A percentile compares a stretch with the other conserved stretches of the same genome.
phyloP scores from a whole-genome alignment of 305 asterid genomes.

The Solanum chacoense region DNA sequence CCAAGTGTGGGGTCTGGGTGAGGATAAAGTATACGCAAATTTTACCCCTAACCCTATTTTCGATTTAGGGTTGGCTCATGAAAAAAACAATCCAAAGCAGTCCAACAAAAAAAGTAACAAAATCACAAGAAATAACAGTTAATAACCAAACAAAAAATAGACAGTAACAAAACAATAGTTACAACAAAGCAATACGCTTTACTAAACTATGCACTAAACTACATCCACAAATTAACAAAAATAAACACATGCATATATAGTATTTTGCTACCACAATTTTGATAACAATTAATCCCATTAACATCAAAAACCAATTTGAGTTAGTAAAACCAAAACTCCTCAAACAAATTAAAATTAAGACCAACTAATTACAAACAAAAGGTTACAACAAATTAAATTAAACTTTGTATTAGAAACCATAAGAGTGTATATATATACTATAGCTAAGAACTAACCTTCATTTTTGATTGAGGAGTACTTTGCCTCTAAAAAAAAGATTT shows the following conservation, averaged over 20 bases:
- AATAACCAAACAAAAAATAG: too few species aligned
- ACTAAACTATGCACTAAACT: neutral
- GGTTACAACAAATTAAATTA: neutral
- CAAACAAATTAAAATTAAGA: neutral
- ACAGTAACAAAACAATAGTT: too few species aligned
- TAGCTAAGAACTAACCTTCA: neutral
- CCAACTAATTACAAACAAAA: neutral
- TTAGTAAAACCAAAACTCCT: neutral
- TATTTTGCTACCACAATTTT: neutral
- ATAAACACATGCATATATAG: neutral
- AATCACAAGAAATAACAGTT: too few species aligned
- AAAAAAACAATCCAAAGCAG: too few species aligned
- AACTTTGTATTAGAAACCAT: neutral
- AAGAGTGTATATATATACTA: neutral
- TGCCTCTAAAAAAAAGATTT: neutral
- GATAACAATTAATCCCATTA: neutral
- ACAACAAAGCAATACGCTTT: neutral
- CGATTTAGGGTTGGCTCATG: too few species aligned
- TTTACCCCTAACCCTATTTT: too few species aligned
- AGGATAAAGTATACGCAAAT: too few species aligned
- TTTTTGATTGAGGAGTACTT: neutral
- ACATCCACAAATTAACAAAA: neutral
- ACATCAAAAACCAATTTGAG: too few species aligned
- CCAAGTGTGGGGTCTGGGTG: too few species aligned
- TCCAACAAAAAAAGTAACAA: too few species aligned